These are phyloP conservation scores for Pelagomonas calceolata DNA, from an alignment of 108 stramenopile genomes.

Conservation along the genomic window DNA sequence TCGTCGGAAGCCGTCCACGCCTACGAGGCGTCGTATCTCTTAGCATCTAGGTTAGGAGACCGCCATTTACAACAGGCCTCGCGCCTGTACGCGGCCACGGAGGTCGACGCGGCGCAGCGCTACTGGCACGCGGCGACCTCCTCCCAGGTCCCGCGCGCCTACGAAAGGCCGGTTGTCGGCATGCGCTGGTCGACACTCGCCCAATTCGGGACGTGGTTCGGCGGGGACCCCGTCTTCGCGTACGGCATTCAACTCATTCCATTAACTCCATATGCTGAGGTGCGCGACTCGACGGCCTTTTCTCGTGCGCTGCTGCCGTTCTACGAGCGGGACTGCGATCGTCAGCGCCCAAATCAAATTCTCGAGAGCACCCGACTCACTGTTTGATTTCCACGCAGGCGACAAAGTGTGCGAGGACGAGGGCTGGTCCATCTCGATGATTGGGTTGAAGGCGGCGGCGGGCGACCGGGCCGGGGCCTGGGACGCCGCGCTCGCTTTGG, in stretches of 20 bases:
- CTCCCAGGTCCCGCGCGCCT: slow-evolving; percentile 34
- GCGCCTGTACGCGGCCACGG: slow-evolving; percentile 59
- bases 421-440: too few species aligned
- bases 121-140: slow-evolving; percentile 69
- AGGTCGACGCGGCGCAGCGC: slow-evolving; percentile 58
- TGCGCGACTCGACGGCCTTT: slow-evolving; percentile 35
- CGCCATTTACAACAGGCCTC: slow-evolving; percentile 52
- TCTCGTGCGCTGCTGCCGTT: too few species aligned
- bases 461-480: too few species aligned
- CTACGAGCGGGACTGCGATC: too few species aligned
- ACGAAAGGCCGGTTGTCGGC: slow-evolving; percentile 41
- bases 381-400: too few species aligned
- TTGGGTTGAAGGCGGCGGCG: too few species aligned
- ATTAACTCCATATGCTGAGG: slow-evolving; percentile 67
- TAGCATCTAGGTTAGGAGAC: slow-evolving; percentile 2
- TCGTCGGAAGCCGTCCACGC: slow-evolving; percentile 82
- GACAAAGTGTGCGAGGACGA: too few species aligned
- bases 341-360: too few species aligned
- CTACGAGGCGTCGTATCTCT: slow-evolving; percentile 59
- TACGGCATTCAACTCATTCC: slow-evolving; percentile 78
- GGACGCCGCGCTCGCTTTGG: background rate
- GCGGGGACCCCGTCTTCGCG: slow-evolving; percentile 42
- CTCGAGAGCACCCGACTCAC: too few species aligned
- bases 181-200: slow-evolving; percentile 52
- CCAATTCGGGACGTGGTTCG: slow-evolving; percentile 59